Percentiles rank a stretch among this genome's conserved stretches.
These are phyloP conservation scores for Tricladium varicosporioides DNA, from an alignment of 2,329 filamentous ascomycete genomes.

Conservation along the genomic window DNA sequence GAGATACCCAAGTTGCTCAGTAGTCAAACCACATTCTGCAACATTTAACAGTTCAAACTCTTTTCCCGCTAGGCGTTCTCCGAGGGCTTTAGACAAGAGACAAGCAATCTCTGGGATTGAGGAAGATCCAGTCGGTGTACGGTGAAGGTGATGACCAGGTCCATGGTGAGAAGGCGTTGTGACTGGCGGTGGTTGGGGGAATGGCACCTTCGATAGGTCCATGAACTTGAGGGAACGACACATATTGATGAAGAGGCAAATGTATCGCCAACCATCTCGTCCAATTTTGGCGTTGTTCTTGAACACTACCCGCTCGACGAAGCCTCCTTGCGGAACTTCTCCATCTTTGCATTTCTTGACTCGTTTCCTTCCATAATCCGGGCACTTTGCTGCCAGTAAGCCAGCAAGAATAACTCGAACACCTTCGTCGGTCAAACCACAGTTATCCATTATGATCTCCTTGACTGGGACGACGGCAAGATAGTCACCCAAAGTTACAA, in stretches of 20 bases:
- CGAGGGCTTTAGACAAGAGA: slow-evolving; percentile 72
- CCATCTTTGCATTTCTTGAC: slow-evolving; percentile 22
- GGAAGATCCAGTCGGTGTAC: slow-evolving; percentile 21
- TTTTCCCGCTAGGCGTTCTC: slow-evolving; percentile 71
- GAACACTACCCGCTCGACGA: slow-evolving; percentile 81
- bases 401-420: slow-evolving; percentile 84
- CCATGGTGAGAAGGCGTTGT: slow-evolving; percentile 17
- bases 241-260: slow-evolving; percentile 86
- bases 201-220: slow-evolving; percentile 81
- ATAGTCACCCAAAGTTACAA: slow-evolving; percentile 88
- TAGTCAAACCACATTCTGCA: slow-evolving; percentile 71
- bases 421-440: slow-evolving; percentile 82
- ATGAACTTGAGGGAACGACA: slow-evolving; percentile 82
- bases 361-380: slow-evolving; percentile 42
- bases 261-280: slow-evolving; percentile 84
- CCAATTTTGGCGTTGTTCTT: slow-evolving; percentile 88
- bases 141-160: slow-evolving; percentile 19
- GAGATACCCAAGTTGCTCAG: slow-evolving; percentile 69
- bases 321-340: slow-evolving; percentile 50
- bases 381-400: slow-evolving; percentile 73
- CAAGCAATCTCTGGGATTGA: slow-evolving; percentile 46
- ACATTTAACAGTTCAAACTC: slow-evolving; percentile 81
- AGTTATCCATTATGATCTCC: slow-evolving; percentile 83
- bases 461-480: slow-evolving; percentile 89
- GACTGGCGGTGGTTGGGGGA: slow-evolving; percentile 50